Evolutionary conservation across 257 asterid species (phyloP), one percentile per base, ranked within the genome.

Genomic region (Solanum etuberosum): DNA sequence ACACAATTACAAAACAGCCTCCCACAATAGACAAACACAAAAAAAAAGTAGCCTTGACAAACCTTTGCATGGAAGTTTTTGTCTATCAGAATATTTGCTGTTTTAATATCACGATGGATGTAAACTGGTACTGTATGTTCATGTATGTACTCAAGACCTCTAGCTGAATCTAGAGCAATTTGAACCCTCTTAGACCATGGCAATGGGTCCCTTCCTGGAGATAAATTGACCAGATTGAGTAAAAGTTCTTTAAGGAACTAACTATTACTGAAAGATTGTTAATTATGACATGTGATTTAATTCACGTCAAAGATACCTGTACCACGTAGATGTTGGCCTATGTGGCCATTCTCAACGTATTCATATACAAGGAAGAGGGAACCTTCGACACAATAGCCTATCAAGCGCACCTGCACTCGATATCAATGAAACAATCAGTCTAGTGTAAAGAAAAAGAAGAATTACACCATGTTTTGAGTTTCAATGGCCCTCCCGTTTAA

Each of bases 61-160:
- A 96, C 99, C 99, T 96, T 96, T 42, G 92, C 99, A 40, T 92
- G 98, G 88, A 91, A 94, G 85, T 93, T 95, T 88, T 90, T 91
- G 95, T 96, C 98, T 85, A 96, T 95, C 91, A 96, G 90, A 89
- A 96, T 96, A 90, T 96, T 96, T 87, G 98, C 98, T 29, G 99
- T 91, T 91, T 96, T 96, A 90, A 96, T 94, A 90, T 96, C 99
- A 80, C 99, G 99, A 87, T 96, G 99, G 87, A 96, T 94, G 92
- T 96, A 95, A 71, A 94, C 95, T 12, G 98, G 98, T 80, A 96
- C 99, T 16, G 99, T 95, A 90, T 96, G 99, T 90, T 96, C 99
- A n/a, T 96, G 99, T 86, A 96, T 96, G 90, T 96, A 96, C 88
- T 96, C 99, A 43, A 96, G 98, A 84, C 99, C 99, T 91, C 99